These are phyloP conservation scores for Yamadazyma diddensiae DNA, from an alignment of 1,139 yeast species.

Conservation along the genomic window DNA sequence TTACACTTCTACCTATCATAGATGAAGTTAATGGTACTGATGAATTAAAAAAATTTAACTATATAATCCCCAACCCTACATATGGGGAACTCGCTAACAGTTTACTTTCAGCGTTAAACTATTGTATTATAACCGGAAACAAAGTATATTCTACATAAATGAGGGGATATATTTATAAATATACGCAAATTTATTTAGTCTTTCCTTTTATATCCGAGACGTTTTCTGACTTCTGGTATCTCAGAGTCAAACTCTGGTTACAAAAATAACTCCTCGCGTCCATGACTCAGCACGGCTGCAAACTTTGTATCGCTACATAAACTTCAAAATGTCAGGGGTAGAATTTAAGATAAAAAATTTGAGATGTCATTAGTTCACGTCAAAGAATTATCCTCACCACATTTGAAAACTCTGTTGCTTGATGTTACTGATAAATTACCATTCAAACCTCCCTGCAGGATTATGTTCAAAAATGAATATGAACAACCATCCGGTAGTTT, in stretches of 20 bases:
- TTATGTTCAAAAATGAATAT: slow-evolving; percentile 35
- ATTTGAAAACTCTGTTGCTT: slow-evolving; percentile 22
- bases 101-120: slow-evolving; percentile 16
- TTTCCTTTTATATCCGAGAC: slow-evolving; percentile 1
- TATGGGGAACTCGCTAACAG: slow-evolving; percentile 16
- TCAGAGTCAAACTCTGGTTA: slow-evolving; percentile 5
- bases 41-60: slow-evolving; percentile 31
- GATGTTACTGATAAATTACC: slow-evolving; percentile 29
- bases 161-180: too few relatives aligned
- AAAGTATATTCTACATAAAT: slow-evolving; percentile 15
- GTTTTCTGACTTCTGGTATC: neutral
- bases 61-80: slow-evolving; percentile 18
- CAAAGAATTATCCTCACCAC: slow-evolving; percentile 14
- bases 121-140: slow-evolving; percentile 34
- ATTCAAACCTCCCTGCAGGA: slow-evolving; percentile 24
- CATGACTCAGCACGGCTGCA: slow-evolving; percentile 8
- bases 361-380: slow-evolving; percentile 10
- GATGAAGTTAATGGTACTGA: slow-evolving; percentile 34
- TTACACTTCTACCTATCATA: slow-evolving; percentile 37
- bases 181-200: neutral
- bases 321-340: too few relatives aligned
- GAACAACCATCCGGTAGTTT: slow-evolving; percentile 44
- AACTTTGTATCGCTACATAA: too few relatives aligned
- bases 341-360: too few relatives aligned
- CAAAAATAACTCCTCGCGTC: too few relatives aligned